These are phyloP conservation scores for Trametopsis cervina DNA, from an alignment of 768 basidiomycete species.

Conservation along the genomic window DNA sequence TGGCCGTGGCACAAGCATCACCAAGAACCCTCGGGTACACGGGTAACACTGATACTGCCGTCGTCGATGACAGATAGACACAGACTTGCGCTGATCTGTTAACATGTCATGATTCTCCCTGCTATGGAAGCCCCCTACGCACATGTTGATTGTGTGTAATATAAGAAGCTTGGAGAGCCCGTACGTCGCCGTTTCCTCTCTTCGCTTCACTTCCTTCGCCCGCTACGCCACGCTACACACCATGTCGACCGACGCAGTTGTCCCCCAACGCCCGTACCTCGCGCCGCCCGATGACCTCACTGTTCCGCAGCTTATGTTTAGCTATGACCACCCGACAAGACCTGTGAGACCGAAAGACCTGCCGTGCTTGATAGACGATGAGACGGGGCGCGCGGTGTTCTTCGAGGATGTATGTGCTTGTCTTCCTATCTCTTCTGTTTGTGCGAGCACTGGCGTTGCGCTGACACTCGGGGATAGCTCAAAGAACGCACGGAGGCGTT, in stretches of 20 bases:
- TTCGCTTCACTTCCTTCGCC: not conserved
- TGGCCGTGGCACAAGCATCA: no score
- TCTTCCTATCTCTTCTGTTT: no score
- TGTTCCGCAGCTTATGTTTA: constrained; percentile 13
- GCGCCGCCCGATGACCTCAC: constrained; percentile 14
- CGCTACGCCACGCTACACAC: not conserved
- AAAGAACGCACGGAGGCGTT: constrained; percentile 5
- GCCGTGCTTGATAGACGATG: constrained; percentile 15
- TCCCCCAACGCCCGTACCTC: not conserved
- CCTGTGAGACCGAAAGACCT: not conserved
- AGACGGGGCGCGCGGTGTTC: constrained; percentile 11
- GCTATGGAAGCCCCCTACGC: no score
- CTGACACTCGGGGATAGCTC: constrained; percentile 1
- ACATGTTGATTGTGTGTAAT: no score
- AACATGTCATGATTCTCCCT: no score
- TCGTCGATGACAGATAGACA: no score
- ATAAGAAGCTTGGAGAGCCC: no score
- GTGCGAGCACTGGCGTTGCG: no score
- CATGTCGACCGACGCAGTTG: not conserved
- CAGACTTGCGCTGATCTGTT: no score
- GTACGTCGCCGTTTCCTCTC: not conserved
- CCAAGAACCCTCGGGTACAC: no score
- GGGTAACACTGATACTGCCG: no score
- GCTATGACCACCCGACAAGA: constrained; percentile 9
- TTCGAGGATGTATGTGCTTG: constrained; percentile 6